phyloP scores from a whole-genome alignment of 768 basidiomycete species.

The Baorangia bicolor region DNA sequence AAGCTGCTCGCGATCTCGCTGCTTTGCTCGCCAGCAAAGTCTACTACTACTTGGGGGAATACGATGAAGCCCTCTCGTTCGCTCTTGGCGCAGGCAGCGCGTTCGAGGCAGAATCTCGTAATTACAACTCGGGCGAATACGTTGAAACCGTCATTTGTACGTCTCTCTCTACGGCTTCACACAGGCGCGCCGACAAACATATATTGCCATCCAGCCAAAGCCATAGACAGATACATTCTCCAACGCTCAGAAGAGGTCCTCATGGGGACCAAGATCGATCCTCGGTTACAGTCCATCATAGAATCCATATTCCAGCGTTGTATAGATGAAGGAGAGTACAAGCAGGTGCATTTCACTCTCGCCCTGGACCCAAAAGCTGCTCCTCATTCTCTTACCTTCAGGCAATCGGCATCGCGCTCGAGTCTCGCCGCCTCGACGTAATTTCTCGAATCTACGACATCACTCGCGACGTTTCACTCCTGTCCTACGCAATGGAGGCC shows the following conservation, averaged over 20 bases:
- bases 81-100: conserved; percentile 87
- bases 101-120: conserved; percentile 73
- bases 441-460: conserved; percentile 73
- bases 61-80: conserved; percentile 94
- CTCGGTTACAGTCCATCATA: conserved; percentile 78
- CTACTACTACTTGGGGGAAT: conserved; percentile 94
- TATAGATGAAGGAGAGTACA: conserved; percentile 85
- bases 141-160: conserved; percentile 92
- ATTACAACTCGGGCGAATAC: conserved; percentile 74
- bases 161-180: conserved; percentile 37
- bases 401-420: conserved; percentile 95
- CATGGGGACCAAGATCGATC: conserved; percentile 64
- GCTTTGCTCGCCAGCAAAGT: conserved; percentile 96
- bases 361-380: neutral
- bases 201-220: conserved; percentile 64
- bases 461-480: conserved; percentile 71
- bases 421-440: conserved; percentile 85
- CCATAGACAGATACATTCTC: conserved; percentile 90
- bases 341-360: conserved; percentile 57
- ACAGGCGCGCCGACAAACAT: neutral
- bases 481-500: conserved; percentile 91
- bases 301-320: conserved; percentile 87
- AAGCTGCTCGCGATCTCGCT: conserved; percentile 74
- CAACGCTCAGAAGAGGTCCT: conserved; percentile 56
- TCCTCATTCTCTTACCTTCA: conserved; percentile 31